Evolutionary conservation across 768 basidiomycete genomes (phyloP).

Genomic region (Russula sp.): DNA sequence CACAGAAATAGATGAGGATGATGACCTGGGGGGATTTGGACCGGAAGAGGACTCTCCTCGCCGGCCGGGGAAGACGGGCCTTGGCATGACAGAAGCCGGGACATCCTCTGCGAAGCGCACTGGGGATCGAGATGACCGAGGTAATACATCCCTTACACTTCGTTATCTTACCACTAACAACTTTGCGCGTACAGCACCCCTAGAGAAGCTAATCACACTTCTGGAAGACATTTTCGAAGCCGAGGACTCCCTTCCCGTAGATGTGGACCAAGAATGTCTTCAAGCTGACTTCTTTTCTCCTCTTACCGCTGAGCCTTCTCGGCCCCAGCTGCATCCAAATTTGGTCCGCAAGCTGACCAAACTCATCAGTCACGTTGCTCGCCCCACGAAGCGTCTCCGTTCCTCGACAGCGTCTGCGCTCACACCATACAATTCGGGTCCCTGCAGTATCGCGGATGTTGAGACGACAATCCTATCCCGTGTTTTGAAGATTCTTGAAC

Average conservation of each 20-base stretch:
- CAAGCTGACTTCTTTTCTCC: conserved; percentile 63
- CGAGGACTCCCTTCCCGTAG: conserved; percentile 65
- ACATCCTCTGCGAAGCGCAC: conserved; percentile 57
- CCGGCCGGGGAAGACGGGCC: conserved; percentile 37
- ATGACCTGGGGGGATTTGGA: conserved; percentile 37
- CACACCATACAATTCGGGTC: conserved; percentile 51
- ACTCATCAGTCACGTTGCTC: conserved; percentile 61
- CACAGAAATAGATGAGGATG: conserved; percentile 28
- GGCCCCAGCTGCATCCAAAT: conserved; percentile 57
- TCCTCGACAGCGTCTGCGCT: conserved; percentile 38
- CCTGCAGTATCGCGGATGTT: conserved; percentile 55
- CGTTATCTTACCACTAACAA: background rate
- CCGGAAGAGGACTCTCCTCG: conserved; percentile 42
- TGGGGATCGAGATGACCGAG: conserved; percentile 75
- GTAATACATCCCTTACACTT: conserved; percentile 36
- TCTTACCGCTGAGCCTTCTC: conserved; percentile 53
- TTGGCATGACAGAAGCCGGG: conserved; percentile 37
- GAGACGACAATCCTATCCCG: conserved; percentile 61
- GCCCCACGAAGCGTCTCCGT: conserved; percentile 66
- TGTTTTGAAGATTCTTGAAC: conserved; percentile 72
- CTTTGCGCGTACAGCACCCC: conserved; percentile 44
- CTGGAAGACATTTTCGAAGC: conserved; percentile 85
- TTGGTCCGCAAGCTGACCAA: conserved; percentile 68
- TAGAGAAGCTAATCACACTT: conserved; percentile 72
- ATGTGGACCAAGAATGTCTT: conserved; percentile 50